Conservation (phyloP, 75 land plant species). For the Chamaecyparis obtusa region DNA sequence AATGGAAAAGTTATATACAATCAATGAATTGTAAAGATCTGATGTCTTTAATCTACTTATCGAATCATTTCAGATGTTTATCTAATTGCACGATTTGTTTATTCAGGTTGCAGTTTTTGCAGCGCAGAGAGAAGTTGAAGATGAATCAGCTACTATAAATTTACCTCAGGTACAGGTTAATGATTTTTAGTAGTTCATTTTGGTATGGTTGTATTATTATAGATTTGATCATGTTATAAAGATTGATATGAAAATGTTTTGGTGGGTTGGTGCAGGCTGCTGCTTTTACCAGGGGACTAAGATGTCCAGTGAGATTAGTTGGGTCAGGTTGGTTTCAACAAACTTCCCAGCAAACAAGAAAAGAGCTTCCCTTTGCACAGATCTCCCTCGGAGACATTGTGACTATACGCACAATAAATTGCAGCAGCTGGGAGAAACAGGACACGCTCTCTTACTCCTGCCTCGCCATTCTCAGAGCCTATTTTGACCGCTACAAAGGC, state of each 20-base stretch:
- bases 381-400: not conserved
- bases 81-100: too few relatives aligned
- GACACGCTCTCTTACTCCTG: slow-evolving; percentile 5
- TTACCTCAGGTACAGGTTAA: too few relatives aligned
- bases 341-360: not conserved
- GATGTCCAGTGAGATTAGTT: not conserved
- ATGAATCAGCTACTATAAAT: too few relatives aligned
- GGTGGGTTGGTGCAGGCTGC: not conserved
- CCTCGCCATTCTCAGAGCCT: slow-evolving; percentile 9
- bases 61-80: too few relatives aligned
- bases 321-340: not conserved
- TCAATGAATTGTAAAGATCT: too few relatives aligned
- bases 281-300: not conserved
- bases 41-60: too few relatives aligned
- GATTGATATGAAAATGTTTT: not conserved
- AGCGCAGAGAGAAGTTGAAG: too few relatives aligned
- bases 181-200: too few relatives aligned
- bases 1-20: too few relatives aligned
- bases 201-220: too few relatives aligned
- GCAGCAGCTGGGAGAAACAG: not conserved
- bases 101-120: too few relatives aligned
- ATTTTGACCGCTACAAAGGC: not conserved
- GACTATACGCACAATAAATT: not conserved
- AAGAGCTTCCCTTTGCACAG: not conserved
- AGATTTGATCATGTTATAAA: too few relatives aligned